Evolutionary conservation across 1,284 basidiomycete species (phyloP).

Genomic region (Omphalotus olearius): DNA sequence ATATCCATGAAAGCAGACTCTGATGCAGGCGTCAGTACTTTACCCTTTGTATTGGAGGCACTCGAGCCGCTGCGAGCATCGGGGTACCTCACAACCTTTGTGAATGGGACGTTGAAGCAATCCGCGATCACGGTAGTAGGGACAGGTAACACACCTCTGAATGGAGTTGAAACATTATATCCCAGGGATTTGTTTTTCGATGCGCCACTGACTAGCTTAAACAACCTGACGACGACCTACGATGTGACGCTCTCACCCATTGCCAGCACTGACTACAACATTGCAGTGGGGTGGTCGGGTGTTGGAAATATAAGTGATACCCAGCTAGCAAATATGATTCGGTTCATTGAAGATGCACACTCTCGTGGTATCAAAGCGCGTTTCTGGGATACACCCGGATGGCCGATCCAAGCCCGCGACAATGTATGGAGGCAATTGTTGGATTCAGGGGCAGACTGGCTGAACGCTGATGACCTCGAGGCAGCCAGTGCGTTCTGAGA

Average conservation of each 20-base stretch:
- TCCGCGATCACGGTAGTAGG: constrained; percentile 45
- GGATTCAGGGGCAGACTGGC: constrained; percentile 45
- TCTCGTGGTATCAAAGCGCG: constrained; percentile 40
- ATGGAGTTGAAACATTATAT: constrained; percentile 37
- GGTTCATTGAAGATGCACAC: constrained; percentile 42
- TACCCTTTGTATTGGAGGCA: constrained; percentile 41
- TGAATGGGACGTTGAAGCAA: constrained; percentile 32
- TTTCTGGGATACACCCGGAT: constrained; percentile 52
- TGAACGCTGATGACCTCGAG: constrained; percentile 50
- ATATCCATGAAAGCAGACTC: neutral
- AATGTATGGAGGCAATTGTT: constrained; percentile 40
- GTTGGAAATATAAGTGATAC: constrained; percentile 38
- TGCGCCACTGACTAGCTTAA: constrained; percentile 42
- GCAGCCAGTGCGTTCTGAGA: constrained; percentile 28
- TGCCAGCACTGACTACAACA: constrained; percentile 47
- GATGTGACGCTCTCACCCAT: constrained; percentile 41
- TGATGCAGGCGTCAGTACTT: constrained; percentile 28
- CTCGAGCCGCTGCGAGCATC: constrained; percentile 41
- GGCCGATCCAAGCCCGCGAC: constrained; percentile 41
- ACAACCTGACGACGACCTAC: constrained; percentile 35
- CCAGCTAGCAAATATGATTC: constrained; percentile 29
- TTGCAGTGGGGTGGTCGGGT: constrained; percentile 44
- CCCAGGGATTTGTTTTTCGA: constrained; percentile 53
- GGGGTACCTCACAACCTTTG: constrained; percentile 45
- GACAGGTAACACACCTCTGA: constrained; percentile 54